Percentiles rank a stretch among this genome's conserved stretches.
Evolutionary conservation across 2,329 filamentous ascomycete species (phyloP).

Genomic region (Endoconidiophora polonica): DNA sequence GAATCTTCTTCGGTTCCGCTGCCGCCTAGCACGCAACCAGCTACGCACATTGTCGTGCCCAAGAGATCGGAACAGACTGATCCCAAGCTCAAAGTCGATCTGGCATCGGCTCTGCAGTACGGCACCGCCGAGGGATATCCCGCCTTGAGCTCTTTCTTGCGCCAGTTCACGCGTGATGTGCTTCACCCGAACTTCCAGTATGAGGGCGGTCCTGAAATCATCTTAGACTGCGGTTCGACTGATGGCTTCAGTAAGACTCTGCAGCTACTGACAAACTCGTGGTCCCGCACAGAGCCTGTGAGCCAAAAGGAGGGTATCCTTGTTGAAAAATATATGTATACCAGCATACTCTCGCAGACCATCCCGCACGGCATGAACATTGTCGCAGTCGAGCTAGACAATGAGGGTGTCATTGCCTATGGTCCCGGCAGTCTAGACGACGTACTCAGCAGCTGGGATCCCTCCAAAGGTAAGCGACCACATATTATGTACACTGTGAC

Average conservation of each 20-base stretch:
- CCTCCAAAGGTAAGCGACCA: constrained; percentile 53
- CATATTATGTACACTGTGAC: constrained; percentile 83
- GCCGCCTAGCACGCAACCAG: constrained; percentile 19
- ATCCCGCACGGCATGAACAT: constrained; percentile 54
- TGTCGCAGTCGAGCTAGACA: constrained; percentile 58
- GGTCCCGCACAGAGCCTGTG: constrained; percentile 49
- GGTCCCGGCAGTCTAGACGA: constrained; percentile 62
- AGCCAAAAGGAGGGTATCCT: constrained; percentile 59
- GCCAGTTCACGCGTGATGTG: constrained; percentile 58
- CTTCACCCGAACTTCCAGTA: constrained; percentile 75
- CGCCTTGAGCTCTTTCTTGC: constrained; percentile 58
- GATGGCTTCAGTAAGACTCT: constrained; percentile 71
- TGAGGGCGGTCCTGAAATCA: constrained; percentile 54
- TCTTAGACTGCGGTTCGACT: constrained; percentile 67
- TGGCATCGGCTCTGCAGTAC: constrained; percentile 73
- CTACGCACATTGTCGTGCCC: constrained; percentile 50
- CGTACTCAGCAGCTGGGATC: constrained; percentile 71
- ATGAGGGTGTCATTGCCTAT: constrained; percentile 58
- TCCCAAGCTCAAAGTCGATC: constrained; percentile 54
- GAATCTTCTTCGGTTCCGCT: constrained; percentile 11
- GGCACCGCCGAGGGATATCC: constrained; percentile 69
- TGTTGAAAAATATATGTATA: constrained; percentile 67
- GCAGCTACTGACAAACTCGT: constrained; percentile 59
- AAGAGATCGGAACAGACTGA: constrained; percentile 44
- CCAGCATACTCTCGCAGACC: constrained; percentile 54